phyloP scores from a whole-genome alignment of 1,284 basidiomycete genomes.

The Sporisorium graminicola region DNA sequence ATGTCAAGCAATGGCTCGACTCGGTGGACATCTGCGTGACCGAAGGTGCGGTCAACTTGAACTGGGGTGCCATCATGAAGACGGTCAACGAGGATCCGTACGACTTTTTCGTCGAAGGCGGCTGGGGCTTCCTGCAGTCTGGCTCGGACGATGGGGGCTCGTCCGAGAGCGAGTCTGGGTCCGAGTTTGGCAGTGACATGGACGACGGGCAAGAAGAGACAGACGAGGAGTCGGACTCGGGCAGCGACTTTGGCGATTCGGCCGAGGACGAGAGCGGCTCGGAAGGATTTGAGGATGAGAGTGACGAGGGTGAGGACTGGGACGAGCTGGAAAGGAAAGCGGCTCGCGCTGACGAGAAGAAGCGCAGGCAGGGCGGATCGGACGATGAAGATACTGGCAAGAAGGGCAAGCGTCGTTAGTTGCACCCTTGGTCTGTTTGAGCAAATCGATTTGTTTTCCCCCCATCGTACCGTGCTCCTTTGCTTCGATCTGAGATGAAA shows the following conservation, averaged over 20 bases:
- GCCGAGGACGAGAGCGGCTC: constrained; percentile 71
- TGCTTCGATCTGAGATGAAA: background rate
- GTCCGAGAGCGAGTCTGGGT: constrained; percentile 60
- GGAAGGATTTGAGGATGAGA: constrained; percentile 78
- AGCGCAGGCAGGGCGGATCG: constrained; percentile 54
- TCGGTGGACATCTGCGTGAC: constrained; percentile 91
- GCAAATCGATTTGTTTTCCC: background rate
- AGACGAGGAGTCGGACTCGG: constrained; percentile 60
- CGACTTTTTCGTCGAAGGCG: constrained; percentile 94
- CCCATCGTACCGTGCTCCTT: background rate
- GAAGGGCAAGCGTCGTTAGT: constrained; percentile 47
- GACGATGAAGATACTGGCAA: constrained; percentile 51
- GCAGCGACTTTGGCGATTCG: constrained; percentile 67
- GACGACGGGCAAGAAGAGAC: constrained; percentile 67
- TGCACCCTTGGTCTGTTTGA: background rate
- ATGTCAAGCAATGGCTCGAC: constrained; percentile 82
- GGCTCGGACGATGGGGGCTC: constrained; percentile 45
- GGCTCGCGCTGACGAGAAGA: constrained; percentile 62
- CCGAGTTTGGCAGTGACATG: constrained; percentile 68
- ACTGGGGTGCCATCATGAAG: constrained; percentile 90
- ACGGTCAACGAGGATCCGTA: constrained; percentile 76
- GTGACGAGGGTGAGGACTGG: constrained; percentile 82
- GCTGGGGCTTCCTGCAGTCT: constrained; percentile 86
- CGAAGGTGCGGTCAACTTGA: constrained; percentile 96
- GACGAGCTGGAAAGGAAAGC: constrained; percentile 88